Evolutionary conservation across 2,329 filamentous ascomycete species (phyloP).

Genomic region (Coniella lustricola): DNA sequence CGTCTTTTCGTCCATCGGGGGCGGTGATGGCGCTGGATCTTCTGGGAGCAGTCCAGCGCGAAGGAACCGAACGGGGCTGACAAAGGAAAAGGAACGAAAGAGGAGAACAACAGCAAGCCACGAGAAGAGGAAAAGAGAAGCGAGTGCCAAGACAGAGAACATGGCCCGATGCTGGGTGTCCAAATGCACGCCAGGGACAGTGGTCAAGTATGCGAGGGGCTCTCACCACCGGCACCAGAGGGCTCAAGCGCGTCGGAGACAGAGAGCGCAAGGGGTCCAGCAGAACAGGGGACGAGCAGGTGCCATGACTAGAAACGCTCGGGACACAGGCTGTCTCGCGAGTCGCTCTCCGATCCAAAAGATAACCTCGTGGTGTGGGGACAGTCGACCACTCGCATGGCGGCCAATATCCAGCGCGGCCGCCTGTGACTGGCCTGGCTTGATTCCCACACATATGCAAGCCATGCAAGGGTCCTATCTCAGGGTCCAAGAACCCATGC

Average conservation of each 20-base stretch:
- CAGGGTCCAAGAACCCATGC: background rate
- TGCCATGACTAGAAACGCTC: constrained; percentile 2
- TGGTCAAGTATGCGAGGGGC: too few species aligned
- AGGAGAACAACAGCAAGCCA: background rate
- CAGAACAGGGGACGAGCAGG: background rate
- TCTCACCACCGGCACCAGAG: too few species aligned
- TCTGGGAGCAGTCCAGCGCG: too few species aligned
- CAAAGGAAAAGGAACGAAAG: too few species aligned
- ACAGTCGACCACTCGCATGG: constrained; percentile 6
- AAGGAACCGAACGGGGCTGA: too few species aligned
- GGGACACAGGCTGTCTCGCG: constrained; percentile 5
- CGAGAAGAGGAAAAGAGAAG: background rate
- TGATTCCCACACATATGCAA: background rate
- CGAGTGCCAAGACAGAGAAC: background rate
- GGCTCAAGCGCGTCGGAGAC: too few species aligned
- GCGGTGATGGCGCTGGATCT: background rate
- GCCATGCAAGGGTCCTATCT: too few species aligned
- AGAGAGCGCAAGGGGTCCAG: too few species aligned
- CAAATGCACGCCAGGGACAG: too few species aligned
- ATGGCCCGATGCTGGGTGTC: too few species aligned
- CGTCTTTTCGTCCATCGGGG: constrained; percentile 12
- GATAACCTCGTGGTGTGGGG: constrained; percentile 6
- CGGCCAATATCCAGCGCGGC: background rate
- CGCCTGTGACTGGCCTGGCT: background rate
- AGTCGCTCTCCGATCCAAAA: constrained; percentile 9